Evolutionary conservation across 208 protist species (phyloP), one percentile per base, ranked within the genome.

Genomic region (Trypanosoma caninum): DNA sequence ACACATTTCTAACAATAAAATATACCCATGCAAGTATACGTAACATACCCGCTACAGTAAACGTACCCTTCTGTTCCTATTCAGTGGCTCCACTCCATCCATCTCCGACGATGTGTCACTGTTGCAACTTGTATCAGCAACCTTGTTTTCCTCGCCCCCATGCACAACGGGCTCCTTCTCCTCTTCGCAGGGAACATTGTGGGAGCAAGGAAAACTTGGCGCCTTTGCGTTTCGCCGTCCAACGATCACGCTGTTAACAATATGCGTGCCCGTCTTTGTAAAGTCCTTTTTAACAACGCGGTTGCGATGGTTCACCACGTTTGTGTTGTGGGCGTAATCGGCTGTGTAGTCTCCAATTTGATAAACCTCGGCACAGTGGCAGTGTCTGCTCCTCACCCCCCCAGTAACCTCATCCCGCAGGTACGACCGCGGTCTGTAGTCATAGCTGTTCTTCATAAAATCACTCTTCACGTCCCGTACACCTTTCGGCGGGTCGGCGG

Each of bases 291-390:
- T 57, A 13, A 67, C 69, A 34, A 72, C 40, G n/a, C 74, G 72
- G 61, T 94, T 94, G 47, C 84, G 74, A 44, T 91, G 79, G 59
- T 94, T 65, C 34, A 90, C 58, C 11, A 55, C 59, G n/a, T 80
- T 68, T 7, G 74, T 74, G 38, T 76, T 67, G 5, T 59, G 57
- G 2, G 80, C 82, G 10, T 89, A 70, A 71, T 94, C 87, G 65
- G 89, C 60, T 7, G 87, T 94, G 80, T 91, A 87, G 76, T 94
- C 87, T 40, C 87, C 87, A 6, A 91, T 74, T 69, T 94, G 83
- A 60, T 82, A 89, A 35, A 94, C 87, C 69, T 94, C 84, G 10
- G 79, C 76, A 63, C 84, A 91, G 76, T 94, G 84, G 58, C 82
- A 83, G 72, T 91, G 84, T n/a, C 84, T 78, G 56, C 80, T 87